phyloP scores from a whole-genome alignment of 345 rosid species.

The Toxicodendron radicans region DNA sequence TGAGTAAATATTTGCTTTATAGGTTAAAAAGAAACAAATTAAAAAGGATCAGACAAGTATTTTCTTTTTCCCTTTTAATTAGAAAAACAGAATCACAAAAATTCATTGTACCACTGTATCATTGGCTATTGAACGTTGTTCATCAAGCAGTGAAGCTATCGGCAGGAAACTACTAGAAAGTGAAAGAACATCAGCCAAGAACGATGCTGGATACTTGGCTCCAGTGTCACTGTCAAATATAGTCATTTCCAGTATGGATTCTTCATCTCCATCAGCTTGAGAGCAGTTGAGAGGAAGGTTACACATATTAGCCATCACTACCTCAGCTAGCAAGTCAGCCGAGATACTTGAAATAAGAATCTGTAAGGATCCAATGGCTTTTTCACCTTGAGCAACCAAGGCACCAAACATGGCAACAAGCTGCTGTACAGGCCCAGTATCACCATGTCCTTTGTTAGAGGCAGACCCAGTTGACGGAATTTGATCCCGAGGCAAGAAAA shows the following conservation, averaged over 20 bases:
- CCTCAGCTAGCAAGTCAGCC: constrained; percentile 93
- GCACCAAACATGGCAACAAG: constrained; percentile 91
- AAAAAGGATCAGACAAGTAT: not conserved
- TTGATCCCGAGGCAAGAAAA: constrained; percentile 44
- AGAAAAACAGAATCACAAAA: constrained; percentile 9
- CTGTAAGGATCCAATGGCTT: constrained; percentile 78
- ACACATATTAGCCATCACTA: constrained; percentile 93
- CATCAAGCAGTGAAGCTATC: constrained; percentile 54
- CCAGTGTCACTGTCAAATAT: constrained; percentile 63
- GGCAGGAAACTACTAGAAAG: constrained; percentile 76
- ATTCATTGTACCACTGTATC: constrained; percentile 35
- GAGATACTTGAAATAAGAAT: constrained; percentile 91
- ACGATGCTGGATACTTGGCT: constrained; percentile 74
- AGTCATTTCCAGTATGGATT: constrained; percentile 55
- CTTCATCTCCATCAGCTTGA: constrained; percentile 57
- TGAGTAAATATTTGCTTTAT: constrained; percentile 23
- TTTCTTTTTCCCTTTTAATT: not conserved
- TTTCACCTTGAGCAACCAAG: constrained; percentile 97
- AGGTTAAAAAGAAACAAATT: constrained; percentile 9
- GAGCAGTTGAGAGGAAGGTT: constrained; percentile 55
- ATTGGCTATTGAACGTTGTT: constrained; percentile 35
- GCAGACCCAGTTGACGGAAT: constrained; percentile 41
- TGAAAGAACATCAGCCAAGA: constrained; percentile 70
- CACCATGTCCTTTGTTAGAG: constrained; percentile 44
- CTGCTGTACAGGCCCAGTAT: constrained; percentile 83